These are phyloP conservation scores for Xylaria cubensis DNA, from an alignment of 495 filamentous ascomycete species.

Conservation along the genomic window DNA sequence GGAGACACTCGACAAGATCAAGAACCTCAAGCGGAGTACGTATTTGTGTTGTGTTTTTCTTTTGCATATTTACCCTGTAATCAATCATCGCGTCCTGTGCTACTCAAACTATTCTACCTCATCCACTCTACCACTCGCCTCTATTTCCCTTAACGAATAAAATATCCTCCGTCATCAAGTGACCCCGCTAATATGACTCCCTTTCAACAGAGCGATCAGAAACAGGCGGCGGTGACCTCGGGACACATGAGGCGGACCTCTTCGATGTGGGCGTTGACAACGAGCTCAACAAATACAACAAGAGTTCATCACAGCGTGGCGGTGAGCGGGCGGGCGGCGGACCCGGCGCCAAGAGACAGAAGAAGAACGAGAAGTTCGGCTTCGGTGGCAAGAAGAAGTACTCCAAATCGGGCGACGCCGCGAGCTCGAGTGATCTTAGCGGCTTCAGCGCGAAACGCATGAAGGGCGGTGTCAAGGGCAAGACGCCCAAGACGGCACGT, in stretches of 20 bases:
- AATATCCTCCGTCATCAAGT: neutral
- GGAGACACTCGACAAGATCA: slow-evolving; percentile 92
- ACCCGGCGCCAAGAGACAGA: slow-evolving; percentile 75
- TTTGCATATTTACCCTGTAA: slow-evolving; percentile 26
- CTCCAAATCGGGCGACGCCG: slow-evolving; percentile 85
- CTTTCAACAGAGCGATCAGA: slow-evolving; percentile 77
- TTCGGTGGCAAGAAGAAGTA: slow-evolving; percentile 94
- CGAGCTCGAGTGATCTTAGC: slow-evolving; percentile 76
- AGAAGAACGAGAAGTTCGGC: slow-evolving; percentile 92
- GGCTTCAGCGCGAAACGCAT: slow-evolving; percentile 83
- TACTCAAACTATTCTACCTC: neutral
- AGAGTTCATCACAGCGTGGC: slow-evolving; percentile 43
- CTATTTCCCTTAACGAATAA: neutral
- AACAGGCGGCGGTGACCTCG: slow-evolving; percentile 62
- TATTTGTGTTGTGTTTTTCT: slow-evolving; percentile 13
- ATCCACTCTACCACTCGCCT: neutral
- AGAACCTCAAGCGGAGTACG: slow-evolving; percentile 89
- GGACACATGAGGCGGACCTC: slow-evolving; percentile 80
- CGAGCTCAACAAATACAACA: slow-evolving; percentile 56
- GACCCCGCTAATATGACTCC: slow-evolving; percentile 18
- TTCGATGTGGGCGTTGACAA: slow-evolving; percentile 95
- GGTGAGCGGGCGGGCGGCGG: slow-evolving; percentile 48
- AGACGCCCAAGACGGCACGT: slow-evolving; percentile 30
- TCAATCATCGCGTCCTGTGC: neutral
- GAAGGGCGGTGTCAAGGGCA: slow-evolving; percentile 59